Percentiles rank a stretch among this genome's conserved stretches.
Conservation (phyloP, 169 alveolate species). For the Plasmodium fragile region DNA sequence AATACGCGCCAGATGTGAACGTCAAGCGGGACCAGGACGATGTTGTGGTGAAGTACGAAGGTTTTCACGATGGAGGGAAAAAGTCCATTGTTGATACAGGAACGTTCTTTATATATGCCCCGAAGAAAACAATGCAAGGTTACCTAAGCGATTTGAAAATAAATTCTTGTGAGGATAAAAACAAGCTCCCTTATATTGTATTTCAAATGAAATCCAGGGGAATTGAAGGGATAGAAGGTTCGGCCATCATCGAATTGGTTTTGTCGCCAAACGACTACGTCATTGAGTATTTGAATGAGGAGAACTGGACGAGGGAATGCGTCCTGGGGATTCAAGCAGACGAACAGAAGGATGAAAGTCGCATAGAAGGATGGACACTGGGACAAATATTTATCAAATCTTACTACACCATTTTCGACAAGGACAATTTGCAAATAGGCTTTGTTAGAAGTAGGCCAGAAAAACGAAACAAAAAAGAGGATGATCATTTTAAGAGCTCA, state of each 20-base stretch:
- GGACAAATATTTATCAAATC: conserved; percentile 81
- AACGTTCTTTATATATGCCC: conserved; percentile 71
- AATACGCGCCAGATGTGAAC: neutral
- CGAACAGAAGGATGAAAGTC: conserved; percentile 81
- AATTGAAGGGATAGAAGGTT: conserved; percentile 18
- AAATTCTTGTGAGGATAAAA: conserved; percentile 75
- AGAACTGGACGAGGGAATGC: conserved; percentile 68
- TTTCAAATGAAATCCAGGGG: conserved; percentile 57
- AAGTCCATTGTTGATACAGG: conserved; percentile 72
- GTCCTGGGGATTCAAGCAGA: conserved; percentile 82
- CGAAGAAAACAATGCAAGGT: conserved; percentile 61
- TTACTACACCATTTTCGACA: conserved; percentile 85
- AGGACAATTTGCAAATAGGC: conserved; percentile 83
- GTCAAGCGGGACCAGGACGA: neutral
- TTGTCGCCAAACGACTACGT: conserved; percentile 85
- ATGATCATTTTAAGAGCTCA: neutral
- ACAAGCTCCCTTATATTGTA: conserved; percentile 56
- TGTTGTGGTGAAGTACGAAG: conserved; percentile 66
- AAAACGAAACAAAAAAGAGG: neutral
- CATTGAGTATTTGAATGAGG: conserved; percentile 74
- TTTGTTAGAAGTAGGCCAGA: conserved; percentile 79
- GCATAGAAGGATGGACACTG: conserved; percentile 55
- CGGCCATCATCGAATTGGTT: conserved; percentile 77
- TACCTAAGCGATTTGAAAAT: conserved; percentile 44
- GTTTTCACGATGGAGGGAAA: conserved; percentile 74